Conservation (phyloP, 2,329 filamentous ascomycete species). For the Geoglossum cookeanum region DNA sequence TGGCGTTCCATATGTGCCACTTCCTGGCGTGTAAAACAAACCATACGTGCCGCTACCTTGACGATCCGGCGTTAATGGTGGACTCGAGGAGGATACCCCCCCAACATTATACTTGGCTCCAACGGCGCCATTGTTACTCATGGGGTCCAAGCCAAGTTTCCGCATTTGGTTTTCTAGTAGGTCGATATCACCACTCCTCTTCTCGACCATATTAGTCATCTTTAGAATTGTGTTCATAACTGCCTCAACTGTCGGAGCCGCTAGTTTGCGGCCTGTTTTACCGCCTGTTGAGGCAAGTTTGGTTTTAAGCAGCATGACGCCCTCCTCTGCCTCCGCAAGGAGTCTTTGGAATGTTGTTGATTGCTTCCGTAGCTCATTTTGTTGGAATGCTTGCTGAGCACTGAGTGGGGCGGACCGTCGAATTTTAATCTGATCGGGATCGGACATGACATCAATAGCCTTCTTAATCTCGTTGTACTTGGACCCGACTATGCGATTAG, state of each 20-base stretch:
- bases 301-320: slow-evolving; percentile 57
- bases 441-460: slow-evolving; percentile 48
- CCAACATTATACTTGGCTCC: slow-evolving; percentile 4
- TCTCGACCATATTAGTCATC: slow-evolving; percentile 84
- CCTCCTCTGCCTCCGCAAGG: slow-evolving; percentile 63
- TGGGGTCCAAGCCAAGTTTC: slow-evolving; percentile 30
- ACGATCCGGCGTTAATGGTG: slow-evolving; percentile 1
- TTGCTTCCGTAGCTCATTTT: slow-evolving; percentile 63
- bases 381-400: slow-evolving; percentile 64
- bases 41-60: slow-evolving; percentile 15
- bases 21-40: slow-evolving; percentile 17
- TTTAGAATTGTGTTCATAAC: slow-evolving; percentile 81
- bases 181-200: slow-evolving; percentile 77
- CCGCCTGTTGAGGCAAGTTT: slow-evolving; percentile 44
- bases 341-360: slow-evolving; percentile 55
- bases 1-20: background rate
- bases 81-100: slow-evolving; percentile 10
- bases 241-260: slow-evolving; percentile 69
- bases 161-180: slow-evolving; percentile 75
- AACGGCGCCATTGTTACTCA: slow-evolving; percentile 17
- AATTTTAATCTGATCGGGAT: slow-evolving; percentile 46
- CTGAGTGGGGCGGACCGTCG: slow-evolving; percentile 57
- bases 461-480: slow-evolving; percentile 65
- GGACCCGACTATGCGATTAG: slow-evolving; percentile 31
- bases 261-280: slow-evolving; percentile 26